A percentile compares a stretch with the other conserved stretches of the same genome.
These are phyloP conservation scores for Byssochlamys sp. DNA, from an alignment of 2,329 filamentous ascomycete species.

Conservation along the genomic window DNA sequence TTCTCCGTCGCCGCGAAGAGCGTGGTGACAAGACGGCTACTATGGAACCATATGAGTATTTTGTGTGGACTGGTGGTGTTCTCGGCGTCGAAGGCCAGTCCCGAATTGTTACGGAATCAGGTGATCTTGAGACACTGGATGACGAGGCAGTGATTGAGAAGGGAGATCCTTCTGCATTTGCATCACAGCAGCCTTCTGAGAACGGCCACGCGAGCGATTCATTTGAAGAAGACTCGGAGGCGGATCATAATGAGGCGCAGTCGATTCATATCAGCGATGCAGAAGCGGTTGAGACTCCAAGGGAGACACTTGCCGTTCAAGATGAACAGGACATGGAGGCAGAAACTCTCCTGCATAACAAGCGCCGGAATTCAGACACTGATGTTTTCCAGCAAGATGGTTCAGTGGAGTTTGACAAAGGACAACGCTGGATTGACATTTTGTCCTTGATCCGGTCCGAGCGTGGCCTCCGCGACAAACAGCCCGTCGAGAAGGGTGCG, in stretches of 20 bases:
- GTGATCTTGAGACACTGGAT: conserved; percentile 3
- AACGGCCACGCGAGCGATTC: background rate
- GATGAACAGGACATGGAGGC: conserved; percentile 20
- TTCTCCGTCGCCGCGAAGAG: conserved; percentile 27
- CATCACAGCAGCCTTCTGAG: background rate
- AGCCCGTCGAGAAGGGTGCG: background rate
- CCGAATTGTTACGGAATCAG: conserved; percentile 6
- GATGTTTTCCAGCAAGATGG: conserved; percentile 12
- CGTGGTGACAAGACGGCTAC: conserved; percentile 11
- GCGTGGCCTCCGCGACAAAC: background rate
- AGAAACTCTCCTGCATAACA: conserved; percentile 11
- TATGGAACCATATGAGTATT: conserved; percentile 9
- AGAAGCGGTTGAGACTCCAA: background rate
- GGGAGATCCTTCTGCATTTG: background rate
- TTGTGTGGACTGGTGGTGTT: conserved; percentile 28
- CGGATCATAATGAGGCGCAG: background rate
- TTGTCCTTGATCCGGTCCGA: background rate
- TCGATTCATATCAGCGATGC: background rate
- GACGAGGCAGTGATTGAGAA: background rate
- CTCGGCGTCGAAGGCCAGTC: conserved; percentile 18
- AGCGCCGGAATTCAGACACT: conserved; percentile 5
- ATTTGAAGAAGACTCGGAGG: background rate
- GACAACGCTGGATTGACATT: conserved; percentile 1
- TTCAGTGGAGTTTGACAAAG: conserved; percentile 8
- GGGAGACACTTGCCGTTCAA: conserved; percentile 11